Conservation (phyloP, 108 stramenopile species). For the Fistulifera solaris region DNA sequence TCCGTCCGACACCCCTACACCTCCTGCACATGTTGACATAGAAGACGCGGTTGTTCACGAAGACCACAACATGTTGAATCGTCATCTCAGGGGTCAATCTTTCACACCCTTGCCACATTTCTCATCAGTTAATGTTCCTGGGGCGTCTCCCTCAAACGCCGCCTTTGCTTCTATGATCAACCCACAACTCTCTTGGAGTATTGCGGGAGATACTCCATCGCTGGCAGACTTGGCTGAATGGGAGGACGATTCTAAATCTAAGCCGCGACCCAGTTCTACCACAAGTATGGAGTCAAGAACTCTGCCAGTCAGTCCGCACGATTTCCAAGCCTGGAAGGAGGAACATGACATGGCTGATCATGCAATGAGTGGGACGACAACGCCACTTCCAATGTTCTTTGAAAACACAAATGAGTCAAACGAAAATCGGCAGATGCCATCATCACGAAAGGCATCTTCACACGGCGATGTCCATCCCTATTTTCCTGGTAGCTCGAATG, state of each 20-base stretch:
- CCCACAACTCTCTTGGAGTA: slow-evolving; percentile 71
- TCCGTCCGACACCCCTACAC: slow-evolving; percentile 26
- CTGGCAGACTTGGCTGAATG: slow-evolving; percentile 45
- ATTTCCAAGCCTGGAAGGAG: slow-evolving; percentile 46
- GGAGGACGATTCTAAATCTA: slow-evolving; percentile 21
- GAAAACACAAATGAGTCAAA: slow-evolving; percentile 26
- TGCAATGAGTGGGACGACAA: slow-evolving; percentile 39
- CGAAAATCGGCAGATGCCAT: slow-evolving; percentile 18
- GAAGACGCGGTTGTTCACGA: slow-evolving; percentile 37
- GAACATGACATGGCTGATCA: slow-evolving; percentile 35
- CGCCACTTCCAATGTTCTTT: slow-evolving; percentile 63
- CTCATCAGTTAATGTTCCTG: slow-evolving; percentile 18
- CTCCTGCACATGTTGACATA: slow-evolving; percentile 17
- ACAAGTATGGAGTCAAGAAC: slow-evolving; percentile 21
- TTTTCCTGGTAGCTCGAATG: slow-evolving; percentile 9
- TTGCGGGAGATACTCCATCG: slow-evolving; percentile 52
- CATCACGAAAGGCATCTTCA: no score
- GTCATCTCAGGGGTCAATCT: slow-evolving; percentile 65
- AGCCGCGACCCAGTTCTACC: slow-evolving; percentile 32
- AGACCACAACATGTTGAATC: slow-evolving; percentile 49
- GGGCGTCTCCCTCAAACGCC: slow-evolving; percentile 26
- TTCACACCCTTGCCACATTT: slow-evolving; percentile 72
- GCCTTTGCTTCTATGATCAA: slow-evolving; percentile 23
- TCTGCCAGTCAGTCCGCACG: slow-evolving; percentile 35
- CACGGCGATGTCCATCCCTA: slow-evolving; percentile 17